A percentile compares a stretch with the other conserved stretches of the same genome.
These are phyloP conservation scores for Boletus rex-veris DNA, from an alignment of 768 basidiomycete genomes.

Conservation along the genomic window DNA sequence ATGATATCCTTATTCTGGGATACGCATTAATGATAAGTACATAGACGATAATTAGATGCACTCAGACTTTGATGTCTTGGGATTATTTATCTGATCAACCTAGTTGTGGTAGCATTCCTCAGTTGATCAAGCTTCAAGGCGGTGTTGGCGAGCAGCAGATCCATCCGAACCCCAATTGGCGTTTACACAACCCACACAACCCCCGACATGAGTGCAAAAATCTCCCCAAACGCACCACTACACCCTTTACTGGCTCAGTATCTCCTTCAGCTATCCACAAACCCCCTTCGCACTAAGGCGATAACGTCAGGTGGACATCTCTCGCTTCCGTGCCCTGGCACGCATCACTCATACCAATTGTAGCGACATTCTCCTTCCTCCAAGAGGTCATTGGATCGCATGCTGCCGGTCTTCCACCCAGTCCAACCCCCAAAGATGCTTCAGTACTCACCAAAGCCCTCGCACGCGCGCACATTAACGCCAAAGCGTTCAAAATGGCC, in stretches of 20 bases:
- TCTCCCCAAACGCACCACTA: constrained; percentile 19
- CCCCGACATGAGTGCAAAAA: constrained; percentile 37
- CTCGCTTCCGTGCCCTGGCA: background rate
- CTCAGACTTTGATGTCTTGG: no score
- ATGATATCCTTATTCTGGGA: constrained; percentile 19
- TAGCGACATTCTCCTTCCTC: constrained; percentile 57
- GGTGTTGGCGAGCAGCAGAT: background rate
- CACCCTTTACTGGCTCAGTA: constrained; percentile 64
- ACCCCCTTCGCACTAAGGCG: constrained; percentile 80
- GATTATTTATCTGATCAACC: no score
- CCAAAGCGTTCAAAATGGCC: constrained; percentile 79
- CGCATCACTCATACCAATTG: background rate
- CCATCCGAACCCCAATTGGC: no score
- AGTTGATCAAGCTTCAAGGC: background rate
- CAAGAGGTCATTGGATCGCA: constrained; percentile 82
- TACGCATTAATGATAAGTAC: constrained; percentile 13
- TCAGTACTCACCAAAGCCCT: constrained; percentile 50
- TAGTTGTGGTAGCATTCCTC: no score
- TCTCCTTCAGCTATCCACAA: constrained; percentile 57
- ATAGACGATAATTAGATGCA: background rate
- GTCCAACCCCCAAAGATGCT: constrained; percentile 49
- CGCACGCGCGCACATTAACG: constrained; percentile 55
- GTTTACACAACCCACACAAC: no score
- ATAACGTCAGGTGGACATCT: constrained; percentile 58
- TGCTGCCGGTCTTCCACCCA: constrained; percentile 57